Percentiles rank a stretch among this genome's conserved stretches.
These are phyloP conservation scores for Metschnikowia dekortorum DNA, from an alignment of 805 yeast genomes.

Conservation along the genomic window DNA sequence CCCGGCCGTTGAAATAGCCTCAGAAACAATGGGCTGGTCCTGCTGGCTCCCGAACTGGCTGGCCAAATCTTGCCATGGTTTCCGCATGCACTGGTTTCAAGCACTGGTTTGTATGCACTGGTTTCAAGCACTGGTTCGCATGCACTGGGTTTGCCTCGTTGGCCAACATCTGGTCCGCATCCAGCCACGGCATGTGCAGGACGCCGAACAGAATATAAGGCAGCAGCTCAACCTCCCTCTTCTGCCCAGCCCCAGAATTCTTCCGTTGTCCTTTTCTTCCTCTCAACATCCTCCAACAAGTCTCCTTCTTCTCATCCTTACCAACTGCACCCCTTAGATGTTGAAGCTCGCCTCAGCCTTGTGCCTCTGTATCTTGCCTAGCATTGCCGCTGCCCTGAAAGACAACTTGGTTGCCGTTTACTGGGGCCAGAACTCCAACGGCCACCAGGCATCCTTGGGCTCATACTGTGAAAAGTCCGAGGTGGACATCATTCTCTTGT, in stretches of 20 bases:
- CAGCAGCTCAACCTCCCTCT: no score
- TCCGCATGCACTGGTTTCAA: no score
- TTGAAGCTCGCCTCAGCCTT: not conserved
- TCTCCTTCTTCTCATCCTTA: not conserved
- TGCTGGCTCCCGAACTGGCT: no score
- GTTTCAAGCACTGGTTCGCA: no score
- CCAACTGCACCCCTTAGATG: not conserved
- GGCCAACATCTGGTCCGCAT: no score
- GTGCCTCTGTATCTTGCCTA: not conserved
- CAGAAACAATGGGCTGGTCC: not conserved
- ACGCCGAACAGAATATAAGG: no score
- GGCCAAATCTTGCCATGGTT: no score
- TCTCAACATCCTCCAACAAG: not conserved
- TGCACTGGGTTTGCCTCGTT: no score
- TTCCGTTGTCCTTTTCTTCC: not conserved
- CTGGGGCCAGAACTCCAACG: constrained; percentile 81
- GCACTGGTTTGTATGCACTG: no score
- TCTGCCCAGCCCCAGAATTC: no score
- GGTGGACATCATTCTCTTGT: constrained; percentile 66
- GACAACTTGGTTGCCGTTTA: constrained; percentile 59
- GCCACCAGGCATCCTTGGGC: constrained; percentile 36
- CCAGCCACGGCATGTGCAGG: no score
- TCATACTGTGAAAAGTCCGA: constrained; percentile 62
- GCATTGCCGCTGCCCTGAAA: not conserved
- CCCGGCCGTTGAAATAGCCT: no score